Evolutionary conservation across 2,329 filamentous ascomycete genomes (phyloP).

Genomic region (Arthrinium puccinioides): DNA sequence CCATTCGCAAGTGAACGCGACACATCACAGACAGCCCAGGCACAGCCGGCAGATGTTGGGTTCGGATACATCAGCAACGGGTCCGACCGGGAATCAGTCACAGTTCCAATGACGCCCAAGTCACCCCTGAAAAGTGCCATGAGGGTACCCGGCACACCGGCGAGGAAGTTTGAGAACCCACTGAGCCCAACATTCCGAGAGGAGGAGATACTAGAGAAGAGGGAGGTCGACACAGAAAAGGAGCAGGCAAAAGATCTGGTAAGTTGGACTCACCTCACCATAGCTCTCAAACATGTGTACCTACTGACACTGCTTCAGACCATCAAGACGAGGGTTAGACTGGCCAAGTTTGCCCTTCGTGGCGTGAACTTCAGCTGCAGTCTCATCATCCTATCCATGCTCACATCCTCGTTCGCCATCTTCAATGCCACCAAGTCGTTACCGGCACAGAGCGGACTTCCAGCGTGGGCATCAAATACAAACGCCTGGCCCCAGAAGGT

Average conservation of each 20-base stretch:
- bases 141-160: slow-evolving; percentile 78
- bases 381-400: slow-evolving; percentile 86
- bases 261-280: slow-evolving; percentile 33
- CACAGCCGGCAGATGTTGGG: slow-evolving; percentile 78
- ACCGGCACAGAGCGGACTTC: slow-evolving; percentile 69
- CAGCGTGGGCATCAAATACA: slow-evolving; percentile 75
- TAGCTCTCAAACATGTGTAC: no score
- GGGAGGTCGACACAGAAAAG: slow-evolving; percentile 73
- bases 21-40: slow-evolving; percentile 48
- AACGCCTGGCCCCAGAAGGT: slow-evolving; percentile 85
- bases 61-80: slow-evolving; percentile 77
- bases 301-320: slow-evolving; percentile 48
- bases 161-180: slow-evolving; percentile 64
- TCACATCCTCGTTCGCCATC: slow-evolving; percentile 81
- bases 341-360: slow-evolving; percentile 93
- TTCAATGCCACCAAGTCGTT: slow-evolving; percentile 82
- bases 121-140: slow-evolving; percentile 86
- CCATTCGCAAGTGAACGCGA: slow-evolving; percentile 55
- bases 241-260: slow-evolving; percentile 84
- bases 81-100: slow-evolving; percentile 44
- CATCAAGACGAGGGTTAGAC: slow-evolving; percentile 82
- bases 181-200: slow-evolving; percentile 88
- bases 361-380: slow-evolving; percentile 96
- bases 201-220: slow-evolving; percentile 80
- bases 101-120: slow-evolving; percentile 60